Evolutionary conservation across 768 basidiomycete genomes (phyloP).

Genomic region (Postia placenta): DNA sequence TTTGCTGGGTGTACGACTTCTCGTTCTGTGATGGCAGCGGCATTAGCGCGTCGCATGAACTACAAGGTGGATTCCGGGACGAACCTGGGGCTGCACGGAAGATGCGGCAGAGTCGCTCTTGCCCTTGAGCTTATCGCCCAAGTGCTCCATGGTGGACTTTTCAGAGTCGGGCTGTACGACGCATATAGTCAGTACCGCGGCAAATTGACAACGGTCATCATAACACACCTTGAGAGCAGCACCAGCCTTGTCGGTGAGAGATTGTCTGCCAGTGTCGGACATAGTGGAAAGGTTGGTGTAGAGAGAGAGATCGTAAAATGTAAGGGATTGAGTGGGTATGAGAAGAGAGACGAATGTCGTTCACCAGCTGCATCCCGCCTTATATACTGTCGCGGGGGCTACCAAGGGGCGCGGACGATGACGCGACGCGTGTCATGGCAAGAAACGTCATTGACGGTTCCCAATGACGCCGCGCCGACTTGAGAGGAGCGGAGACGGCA

Average conservation of each 20-base stretch:
- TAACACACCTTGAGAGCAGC: slow-evolving; percentile 26
- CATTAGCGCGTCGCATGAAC: not conserved
- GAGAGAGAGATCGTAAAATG: not conserved
- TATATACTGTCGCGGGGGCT: not conserved
- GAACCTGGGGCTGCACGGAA: slow-evolving; percentile 21
- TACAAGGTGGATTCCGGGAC: not conserved
- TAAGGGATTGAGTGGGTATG: slow-evolving; percentile 3
- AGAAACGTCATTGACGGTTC: not conserved
- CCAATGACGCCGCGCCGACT: not conserved
- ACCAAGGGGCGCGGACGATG: not conserved
- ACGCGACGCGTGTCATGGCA: slow-evolving; percentile 2
- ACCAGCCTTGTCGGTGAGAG: slow-evolving; percentile 29
- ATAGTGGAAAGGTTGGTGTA: slow-evolving; percentile 13
- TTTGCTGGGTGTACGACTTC: slow-evolving; percentile 30
- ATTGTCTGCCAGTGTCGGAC: slow-evolving; percentile 29
- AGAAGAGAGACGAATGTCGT: not conserved
- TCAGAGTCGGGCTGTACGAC: slow-evolving; percentile 26
- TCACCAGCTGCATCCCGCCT: not conserved
- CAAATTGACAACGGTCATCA: not conserved
- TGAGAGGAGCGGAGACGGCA: not conserved
- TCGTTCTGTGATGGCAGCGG: slow-evolving; percentile 19
- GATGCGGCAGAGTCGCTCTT: slow-evolving; percentile 26
- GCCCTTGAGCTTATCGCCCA: slow-evolving; percentile 30
- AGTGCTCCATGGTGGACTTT: slow-evolving; percentile 33
- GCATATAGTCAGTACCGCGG: not conserved